phyloP scores from a whole-genome alignment of 1,284 basidiomycete genomes.

The Puccinia triticina region DNA sequence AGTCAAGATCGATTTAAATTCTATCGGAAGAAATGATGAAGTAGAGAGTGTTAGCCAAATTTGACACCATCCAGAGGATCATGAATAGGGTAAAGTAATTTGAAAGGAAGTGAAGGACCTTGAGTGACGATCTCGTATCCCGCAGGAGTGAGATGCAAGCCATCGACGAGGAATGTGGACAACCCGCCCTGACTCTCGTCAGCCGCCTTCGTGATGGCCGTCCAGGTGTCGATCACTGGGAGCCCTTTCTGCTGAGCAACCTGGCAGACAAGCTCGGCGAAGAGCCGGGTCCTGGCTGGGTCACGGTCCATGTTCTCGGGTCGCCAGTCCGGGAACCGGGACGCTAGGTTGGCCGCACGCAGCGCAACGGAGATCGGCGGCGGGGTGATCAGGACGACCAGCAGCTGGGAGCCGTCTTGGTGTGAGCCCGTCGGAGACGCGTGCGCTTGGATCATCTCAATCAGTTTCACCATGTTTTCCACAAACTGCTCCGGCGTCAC shows the following conservation, averaged over 20 bases:
- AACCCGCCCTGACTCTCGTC: slow-evolving; percentile 21
- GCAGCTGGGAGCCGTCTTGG: not conserved
- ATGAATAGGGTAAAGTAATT: not conserved
- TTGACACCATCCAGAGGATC: not conserved
- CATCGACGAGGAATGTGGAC: slow-evolving; percentile 40
- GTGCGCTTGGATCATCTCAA: slow-evolving; percentile 36
- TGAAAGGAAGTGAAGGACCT: slow-evolving; percentile 12
- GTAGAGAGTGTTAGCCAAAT: not conserved
- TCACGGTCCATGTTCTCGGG: slow-evolving; percentile 49
- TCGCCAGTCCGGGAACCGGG: slow-evolving; percentile 48
- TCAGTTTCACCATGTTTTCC: slow-evolving; percentile 34
- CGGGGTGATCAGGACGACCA: slow-evolving; percentile 48
- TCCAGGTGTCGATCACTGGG: slow-evolving; percentile 50
- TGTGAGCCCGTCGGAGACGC: not conserved
- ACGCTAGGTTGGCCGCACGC: slow-evolving; percentile 31
- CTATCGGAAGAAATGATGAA: not conserved
- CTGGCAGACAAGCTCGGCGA: slow-evolving; percentile 40
- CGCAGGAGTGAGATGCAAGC: slow-evolving; percentile 48
- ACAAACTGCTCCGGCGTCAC: slow-evolving; percentile 26
- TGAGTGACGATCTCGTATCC: slow-evolving; percentile 43
- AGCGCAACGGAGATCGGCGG: slow-evolving; percentile 45
- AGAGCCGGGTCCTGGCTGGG: slow-evolving; percentile 20
- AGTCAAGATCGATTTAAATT: slow-evolving; percentile 29
- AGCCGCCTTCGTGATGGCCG: slow-evolving; percentile 45
- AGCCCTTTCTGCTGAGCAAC: slow-evolving; percentile 41